A percentile compares a stretch with the other conserved stretches of the same genome.
Conservation (phyloP, 768 basidiomycete genomes). For the Suillus cothurnatus region DNA sequence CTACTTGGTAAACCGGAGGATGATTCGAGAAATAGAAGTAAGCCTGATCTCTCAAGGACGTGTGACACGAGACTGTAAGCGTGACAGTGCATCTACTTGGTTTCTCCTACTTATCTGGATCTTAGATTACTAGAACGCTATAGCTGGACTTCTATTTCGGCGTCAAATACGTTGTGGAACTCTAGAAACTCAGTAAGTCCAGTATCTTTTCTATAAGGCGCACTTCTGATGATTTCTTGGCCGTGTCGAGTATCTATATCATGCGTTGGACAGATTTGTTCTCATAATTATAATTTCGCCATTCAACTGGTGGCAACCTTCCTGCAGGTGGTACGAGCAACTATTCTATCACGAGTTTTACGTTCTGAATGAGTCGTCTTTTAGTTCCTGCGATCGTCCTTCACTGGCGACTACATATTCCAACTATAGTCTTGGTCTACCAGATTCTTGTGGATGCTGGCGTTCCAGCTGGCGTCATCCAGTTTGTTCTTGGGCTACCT, state of each 20-base stretch:
- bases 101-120: too few species aligned
- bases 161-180: too few species aligned
- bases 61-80: too few species aligned
- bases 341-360: conserved; percentile 1
- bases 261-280: conserved; percentile 97
- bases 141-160: too few species aligned
- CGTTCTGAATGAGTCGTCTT: neutral
- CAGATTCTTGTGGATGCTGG: conserved; percentile 94
- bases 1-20: too few species aligned
- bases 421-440: conserved; percentile 89
- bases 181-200: too few species aligned
- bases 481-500: conserved; percentile 92
- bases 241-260: conserved; percentile 94
- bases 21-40: too few species aligned
- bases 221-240: conserved; percentile 41
- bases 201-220: neutral
- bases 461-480: conserved; percentile 91
- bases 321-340: conserved; percentile 54
- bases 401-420: conserved; percentile 95
- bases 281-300: conserved; percentile 97
- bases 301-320: conserved; percentile 96
- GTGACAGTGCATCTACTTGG: too few species aligned
- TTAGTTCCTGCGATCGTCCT: conserved; percentile 90
- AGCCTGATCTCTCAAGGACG: too few species aligned
- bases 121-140: too few species aligned